Evolutionary conservation across 164 flowering plant species (phyloP), one percentile per base, ranked within the genome.

Genomic region (Brasenia schreberi): DNA sequence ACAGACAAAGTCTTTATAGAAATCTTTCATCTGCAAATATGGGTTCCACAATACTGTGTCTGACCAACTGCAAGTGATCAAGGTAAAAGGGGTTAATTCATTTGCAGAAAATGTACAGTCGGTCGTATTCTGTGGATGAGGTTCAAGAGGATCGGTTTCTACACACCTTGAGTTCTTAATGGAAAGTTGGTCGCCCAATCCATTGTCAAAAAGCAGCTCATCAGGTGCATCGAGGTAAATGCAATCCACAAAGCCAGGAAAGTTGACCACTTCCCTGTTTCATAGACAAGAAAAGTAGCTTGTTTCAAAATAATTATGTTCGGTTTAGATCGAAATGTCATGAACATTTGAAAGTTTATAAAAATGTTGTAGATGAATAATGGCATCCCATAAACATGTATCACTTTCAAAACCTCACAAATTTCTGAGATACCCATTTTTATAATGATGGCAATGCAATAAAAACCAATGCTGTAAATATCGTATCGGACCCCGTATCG

Each of bases 11-110:
- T 93, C 94, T 74, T 63, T 83, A 74, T 87, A 93, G 77, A 87
- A 86, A 67, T 89, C 83, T 78, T 90, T 96, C 98, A 93, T 90
- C 66, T 75, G 78, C 71, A 82, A 59, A 78, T 93, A 76, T 19
- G 96, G 98, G 71, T 90, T 93, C 97, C 98, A 93, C 65, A 93
- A 65, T 61, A 93, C 98, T 64, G 90, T 80, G 80, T 93, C 98
- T 45, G 92, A 74, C 98, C 97, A 93, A 74, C 98, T 93, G 82
- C 80, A 78, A 6, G 5, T 49, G 16, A 49, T 49, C 56, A 49
- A 59, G 52, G 65, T 64, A 18, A 6, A 61, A 61, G 60, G 60
- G 60, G 60, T 14, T 58, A 12, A 58, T 58, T 1, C 3, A 33
- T 33, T 33, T 33, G 39, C 39, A 33, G 39, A 33, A 33, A 33